Evolutionary conservation across 2,329 filamentous ascomycete species (phyloP).

Genomic region (Cladosporium sp.): DNA sequence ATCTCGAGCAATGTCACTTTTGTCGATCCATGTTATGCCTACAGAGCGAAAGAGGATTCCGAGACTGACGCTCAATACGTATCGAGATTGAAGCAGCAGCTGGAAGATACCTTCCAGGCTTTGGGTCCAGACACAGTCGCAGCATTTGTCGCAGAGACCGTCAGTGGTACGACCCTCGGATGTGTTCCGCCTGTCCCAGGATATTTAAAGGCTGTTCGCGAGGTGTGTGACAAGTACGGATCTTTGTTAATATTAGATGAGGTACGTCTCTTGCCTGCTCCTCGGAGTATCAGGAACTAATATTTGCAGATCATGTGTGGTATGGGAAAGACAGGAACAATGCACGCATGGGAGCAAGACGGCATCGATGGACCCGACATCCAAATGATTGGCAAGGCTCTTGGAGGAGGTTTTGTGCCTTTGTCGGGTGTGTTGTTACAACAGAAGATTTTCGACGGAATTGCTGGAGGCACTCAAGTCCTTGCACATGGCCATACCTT

Average conservation of each 20-base stretch:
- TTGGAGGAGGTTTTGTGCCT: conserved; percentile 62
- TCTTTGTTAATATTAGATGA: conserved; percentile 76
- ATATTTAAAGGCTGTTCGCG: conserved; percentile 65
- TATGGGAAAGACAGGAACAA: conserved; percentile 25
- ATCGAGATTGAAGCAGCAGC: conserved; percentile 55
- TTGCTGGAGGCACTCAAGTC: conserved; percentile 41
- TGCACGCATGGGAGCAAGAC: conserved; percentile 59
- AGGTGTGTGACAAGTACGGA: conserved; percentile 66
- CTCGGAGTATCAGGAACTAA: background rate
- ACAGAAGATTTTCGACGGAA: conserved; percentile 46
- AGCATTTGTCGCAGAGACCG: conserved; percentile 68
- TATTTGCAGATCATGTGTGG: conserved; percentile 54
- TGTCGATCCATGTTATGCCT: conserved; percentile 65
- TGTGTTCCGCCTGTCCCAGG: conserved; percentile 63
- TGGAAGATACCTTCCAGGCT: conserved; percentile 62
- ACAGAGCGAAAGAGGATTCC: conserved; percentile 48
- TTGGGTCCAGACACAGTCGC: conserved; percentile 63
- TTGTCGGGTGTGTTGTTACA: conserved; percentile 58
- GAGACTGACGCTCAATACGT: conserved; percentile 61
- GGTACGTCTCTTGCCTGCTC: conserved; percentile 33
- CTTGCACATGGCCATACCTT: conserved; percentile 62
- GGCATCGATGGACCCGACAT: conserved; percentile 58
- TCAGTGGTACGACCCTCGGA: conserved; percentile 67
- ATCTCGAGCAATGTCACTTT: conserved; percentile 50
- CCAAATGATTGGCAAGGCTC: conserved; percentile 61